Evolutionary conservation across 1,284 basidiomycete genomes (phyloP), one percentile per base, ranked within the genome.

Genomic region (Fomitopsis pinicola): DNA sequence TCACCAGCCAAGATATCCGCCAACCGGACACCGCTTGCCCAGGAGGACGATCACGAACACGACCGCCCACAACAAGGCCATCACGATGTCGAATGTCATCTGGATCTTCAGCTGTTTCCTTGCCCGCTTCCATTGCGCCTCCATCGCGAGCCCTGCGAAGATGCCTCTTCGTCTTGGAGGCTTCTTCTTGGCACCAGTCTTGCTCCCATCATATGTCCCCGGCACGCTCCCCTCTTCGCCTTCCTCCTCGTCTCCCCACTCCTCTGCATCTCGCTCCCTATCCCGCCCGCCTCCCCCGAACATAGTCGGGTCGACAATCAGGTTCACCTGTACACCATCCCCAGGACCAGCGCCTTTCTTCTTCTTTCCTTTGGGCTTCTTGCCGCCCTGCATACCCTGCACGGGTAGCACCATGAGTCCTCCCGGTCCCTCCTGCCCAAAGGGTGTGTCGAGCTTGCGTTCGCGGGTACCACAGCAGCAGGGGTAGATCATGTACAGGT

Each of bases 341-440:
- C 66, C 73, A 7, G 35, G 35, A 46, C 79, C 69, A 9, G 66
- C 69, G 40, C 69, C 68, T 10, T 72, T 72, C 62, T 76, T 73
- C 61, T 69, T 70, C 45, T 64, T 63, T 40, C 68, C 71, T 61
- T 73, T 75, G 28, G 67, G 70, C 58, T 75, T 76, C 58, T 77
- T 78, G 63, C 77, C 70, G 9, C 72, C 75, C 0, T 78, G 78
- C 6, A 81, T 68, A 19, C 76, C 75, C 59, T 80, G 78, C 1
- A 89, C 80, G 2, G 87, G 87, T 0, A 89, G 75, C 10, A 88
- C 85, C 80, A 87, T 84, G 80, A 89, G 84, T 15, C 86, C 86
- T 42, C 68, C 67, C 0, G 73, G 73, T 0, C 71, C 79, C 66
- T 65, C 72, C 68, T 38, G 72, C 59, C 63, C 67, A 36, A 67